Conservation (phyloP, 257 asterid species). For the Petunia secreta region DNA sequence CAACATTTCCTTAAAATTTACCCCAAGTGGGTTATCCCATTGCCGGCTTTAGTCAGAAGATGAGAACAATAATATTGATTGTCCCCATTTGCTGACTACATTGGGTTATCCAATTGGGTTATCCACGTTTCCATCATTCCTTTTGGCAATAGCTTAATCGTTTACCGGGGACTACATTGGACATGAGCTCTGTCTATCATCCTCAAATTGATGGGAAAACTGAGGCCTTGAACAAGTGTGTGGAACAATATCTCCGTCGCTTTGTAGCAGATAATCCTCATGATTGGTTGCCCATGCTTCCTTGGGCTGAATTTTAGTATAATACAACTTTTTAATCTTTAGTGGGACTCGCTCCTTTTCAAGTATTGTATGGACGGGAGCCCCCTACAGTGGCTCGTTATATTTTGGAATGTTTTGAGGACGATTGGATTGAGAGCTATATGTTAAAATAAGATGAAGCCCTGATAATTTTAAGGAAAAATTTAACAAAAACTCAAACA, state of each 20-base stretch:
- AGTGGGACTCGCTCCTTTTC: background rate
- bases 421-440: background rate
- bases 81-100: background rate
- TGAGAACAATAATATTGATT: background rate
- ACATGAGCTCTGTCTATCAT: background rate
- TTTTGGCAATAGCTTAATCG: constrained; percentile 17
- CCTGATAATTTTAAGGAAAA: background rate
- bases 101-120: background rate
- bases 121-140: background rate
- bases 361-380: background rate
- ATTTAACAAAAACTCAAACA: background rate
- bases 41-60: background rate
- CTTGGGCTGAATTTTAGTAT: background rate
- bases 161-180: background rate
- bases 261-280: background rate
- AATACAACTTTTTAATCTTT: background rate
- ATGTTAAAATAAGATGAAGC: background rate
- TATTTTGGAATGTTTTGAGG: background rate
- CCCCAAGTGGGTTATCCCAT: background rate
- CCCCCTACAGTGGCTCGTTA: background rate
- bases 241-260: background rate
- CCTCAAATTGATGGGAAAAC: constrained; percentile 20
- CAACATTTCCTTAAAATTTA: too few species aligned
- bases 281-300: background rate
- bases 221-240: background rate